Percentiles rank a stretch among this genome's conserved stretches.
Conservation (phyloP, 2,329 filamentous ascomycete species). For the Pezicula rhizophila region DNA sequence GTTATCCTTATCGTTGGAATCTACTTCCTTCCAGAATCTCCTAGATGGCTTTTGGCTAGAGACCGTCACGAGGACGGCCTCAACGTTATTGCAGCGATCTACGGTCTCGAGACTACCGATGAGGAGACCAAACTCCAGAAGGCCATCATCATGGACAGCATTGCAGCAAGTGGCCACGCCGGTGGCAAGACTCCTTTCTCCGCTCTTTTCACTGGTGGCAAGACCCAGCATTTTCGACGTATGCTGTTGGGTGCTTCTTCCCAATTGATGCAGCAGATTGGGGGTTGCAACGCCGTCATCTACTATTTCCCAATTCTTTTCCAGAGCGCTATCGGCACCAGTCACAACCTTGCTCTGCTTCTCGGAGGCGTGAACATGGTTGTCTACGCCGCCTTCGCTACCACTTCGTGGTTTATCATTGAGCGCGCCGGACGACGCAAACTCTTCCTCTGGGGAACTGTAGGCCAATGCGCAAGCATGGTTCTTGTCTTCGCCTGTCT, state of each 20-base stretch:
- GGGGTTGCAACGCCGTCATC: conserved; percentile 38
- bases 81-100: conserved; percentile 92
- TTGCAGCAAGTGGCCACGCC: conserved; percentile 28
- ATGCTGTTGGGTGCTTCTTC: conserved; percentile 44
- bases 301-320: conserved; percentile 47
- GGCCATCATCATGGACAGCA: conserved; percentile 30
- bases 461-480: conserved; percentile 61
- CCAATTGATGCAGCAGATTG: conserved; percentile 48
- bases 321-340: conserved; percentile 39
- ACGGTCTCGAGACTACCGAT: conserved; percentile 54
- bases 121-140: conserved; percentile 28
- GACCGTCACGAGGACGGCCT: conserved; percentile 97
- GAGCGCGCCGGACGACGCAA: conserved; percentile 60
- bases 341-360: conserved; percentile 43
- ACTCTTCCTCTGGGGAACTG: conserved; percentile 65
- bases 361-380: conserved; percentile 51
- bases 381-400: conserved; percentile 47
- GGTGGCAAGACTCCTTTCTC: conserved; percentile 28
- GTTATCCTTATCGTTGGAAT: conserved; percentile 75
- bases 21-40: conserved; percentile 89
- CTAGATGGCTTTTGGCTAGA: conserved; percentile 92
- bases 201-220: conserved; percentile 43
- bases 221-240: conserved; percentile 48
- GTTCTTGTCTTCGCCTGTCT: conserved; percentile 41
- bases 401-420: conserved; percentile 44